Base-by-base conservation (phyloP, 2,329 filamentous ascomycete genomes). In the Rhynchosporium graminicola region DNA sequence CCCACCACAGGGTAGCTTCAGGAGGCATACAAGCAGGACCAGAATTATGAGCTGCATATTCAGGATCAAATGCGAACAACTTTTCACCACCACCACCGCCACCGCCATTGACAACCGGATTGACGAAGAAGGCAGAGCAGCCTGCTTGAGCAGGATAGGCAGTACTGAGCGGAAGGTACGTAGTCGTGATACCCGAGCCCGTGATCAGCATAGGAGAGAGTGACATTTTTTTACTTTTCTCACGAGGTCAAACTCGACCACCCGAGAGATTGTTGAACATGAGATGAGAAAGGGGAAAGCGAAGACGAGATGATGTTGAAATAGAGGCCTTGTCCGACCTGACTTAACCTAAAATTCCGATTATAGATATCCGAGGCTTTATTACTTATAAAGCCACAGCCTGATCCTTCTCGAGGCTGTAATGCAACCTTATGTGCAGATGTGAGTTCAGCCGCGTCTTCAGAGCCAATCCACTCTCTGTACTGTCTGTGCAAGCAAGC, bases 141-240 rank as follows among this genome's bases (percentile, higher is more conserved):
- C 29, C 55, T 46, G 56, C 15, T 40, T 31, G 48, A n/a, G 45
- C 36, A 12, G 55, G 48, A 52, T 57, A 62, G 5, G 50, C 40
- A n/a, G 63, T 64, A 54, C 55, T 64, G 33, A 64, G 59, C 12
- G 63, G 63, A 7, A 64, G 56, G 42, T 57, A 64, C 33, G 59
- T 62, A 12, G 63, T 64, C n/a, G 50, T 57, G 10, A 47, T 55
- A 26, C 61, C 61, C 42, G 58, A 43, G 47, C 57, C 55, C 47
- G 62, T 61, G 58, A 63, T 52, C 28, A 57, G 48, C 26, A 58
- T 29, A 28, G 31, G n/a, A 13, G 56, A 58, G 45, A 58, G 43
- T 28, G 56, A 58, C 56, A 48, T 58, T 36, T 36, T 36, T 5
- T 10, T 36, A 6, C 33, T 36, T 36, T 36, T 42, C 56, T 50